A percentile compares a stretch with the other conserved stretches of the same genome.
Conservation (phyloP, 257 asterid species). For the Jasminum sambac region DNA sequence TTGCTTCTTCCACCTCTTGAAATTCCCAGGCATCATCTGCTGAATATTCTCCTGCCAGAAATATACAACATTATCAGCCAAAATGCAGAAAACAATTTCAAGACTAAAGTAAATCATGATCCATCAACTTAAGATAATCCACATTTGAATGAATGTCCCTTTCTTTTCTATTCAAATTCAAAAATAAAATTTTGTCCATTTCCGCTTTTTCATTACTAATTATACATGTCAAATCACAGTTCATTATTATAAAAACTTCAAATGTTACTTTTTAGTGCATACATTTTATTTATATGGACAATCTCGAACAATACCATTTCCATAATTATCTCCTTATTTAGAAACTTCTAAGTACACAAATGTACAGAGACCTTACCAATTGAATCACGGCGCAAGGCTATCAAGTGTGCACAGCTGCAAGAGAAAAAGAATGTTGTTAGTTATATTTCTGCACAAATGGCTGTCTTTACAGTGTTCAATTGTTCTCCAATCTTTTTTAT, state of each 20-base stretch:
- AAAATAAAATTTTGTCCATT: too few relatives aligned
- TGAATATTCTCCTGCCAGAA: conserved; percentile 63
- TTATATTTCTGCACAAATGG: background rate
- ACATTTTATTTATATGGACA: background rate
- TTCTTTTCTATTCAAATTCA: background rate
- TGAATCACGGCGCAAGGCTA: conserved; percentile 89
- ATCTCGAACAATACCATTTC: background rate
- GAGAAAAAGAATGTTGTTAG: background rate
- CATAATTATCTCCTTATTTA: background rate
- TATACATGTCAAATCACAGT: too few relatives aligned
- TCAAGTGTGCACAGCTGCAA: conserved; percentile 94
- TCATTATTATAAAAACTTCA: too few relatives aligned
- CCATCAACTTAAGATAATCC: background rate
- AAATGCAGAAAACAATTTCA: background rate
- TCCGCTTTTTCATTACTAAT: too few relatives aligned
- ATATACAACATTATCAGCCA: conserved; percentile 3
- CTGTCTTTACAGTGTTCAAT: background rate
- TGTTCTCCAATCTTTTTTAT: background rate
- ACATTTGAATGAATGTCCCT: background rate
- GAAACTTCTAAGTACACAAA: background rate
- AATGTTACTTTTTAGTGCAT: too few relatives aligned
- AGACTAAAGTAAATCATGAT: background rate
- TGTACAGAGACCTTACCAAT: conserved; percentile 54
- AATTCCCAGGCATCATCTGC: conserved; percentile 98
- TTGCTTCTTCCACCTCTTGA: conserved; percentile 76